Evolutionary conservation across 1,284 basidiomycete genomes (phyloP).

Genomic region (Inonotus hispidus): DNA sequence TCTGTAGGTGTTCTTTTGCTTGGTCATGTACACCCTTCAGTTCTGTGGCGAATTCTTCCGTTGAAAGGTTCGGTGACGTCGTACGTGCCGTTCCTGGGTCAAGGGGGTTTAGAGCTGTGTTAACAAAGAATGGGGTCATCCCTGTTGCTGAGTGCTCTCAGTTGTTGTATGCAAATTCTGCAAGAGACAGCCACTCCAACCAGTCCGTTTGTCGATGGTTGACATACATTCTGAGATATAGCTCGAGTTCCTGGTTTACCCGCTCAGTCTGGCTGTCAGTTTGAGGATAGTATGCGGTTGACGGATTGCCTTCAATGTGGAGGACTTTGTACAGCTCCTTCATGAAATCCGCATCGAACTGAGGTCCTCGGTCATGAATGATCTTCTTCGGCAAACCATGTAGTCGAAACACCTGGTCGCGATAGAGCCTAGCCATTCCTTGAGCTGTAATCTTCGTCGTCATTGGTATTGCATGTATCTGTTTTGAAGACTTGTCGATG

Average conservation of each 20-base stretch:
- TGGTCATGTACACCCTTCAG: background rate
- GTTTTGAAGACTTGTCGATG: too few relatives aligned
- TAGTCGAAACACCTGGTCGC: background rate
- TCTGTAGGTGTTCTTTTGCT: background rate
- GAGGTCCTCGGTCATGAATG: background rate
- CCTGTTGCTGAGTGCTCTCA: too few relatives aligned
- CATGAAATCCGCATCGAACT: background rate
- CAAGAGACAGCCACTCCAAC: background rate
- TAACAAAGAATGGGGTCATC: too few relatives aligned
- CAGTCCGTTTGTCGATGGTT: background rate
- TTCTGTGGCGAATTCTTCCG: background rate
- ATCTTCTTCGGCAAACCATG: background rate
- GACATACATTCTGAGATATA: too few relatives aligned
- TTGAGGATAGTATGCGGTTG: constrained; percentile 31
- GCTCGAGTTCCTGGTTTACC: constrained; percentile 11
- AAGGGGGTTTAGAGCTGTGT: background rate
- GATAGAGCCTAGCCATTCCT: too few relatives aligned
- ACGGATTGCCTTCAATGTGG: background rate
- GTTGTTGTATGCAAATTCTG: constrained; percentile 6
- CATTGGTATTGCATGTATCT: too few relatives aligned
- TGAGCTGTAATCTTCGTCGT: too few relatives aligned
- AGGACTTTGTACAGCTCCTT: background rate
- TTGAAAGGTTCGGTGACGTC: background rate
- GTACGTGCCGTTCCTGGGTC: background rate
- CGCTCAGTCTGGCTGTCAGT: background rate